Evolutionary conservation across 371 early-diverging fungal species (phyloP).

Genomic region (Circinella umbellata): DNA sequence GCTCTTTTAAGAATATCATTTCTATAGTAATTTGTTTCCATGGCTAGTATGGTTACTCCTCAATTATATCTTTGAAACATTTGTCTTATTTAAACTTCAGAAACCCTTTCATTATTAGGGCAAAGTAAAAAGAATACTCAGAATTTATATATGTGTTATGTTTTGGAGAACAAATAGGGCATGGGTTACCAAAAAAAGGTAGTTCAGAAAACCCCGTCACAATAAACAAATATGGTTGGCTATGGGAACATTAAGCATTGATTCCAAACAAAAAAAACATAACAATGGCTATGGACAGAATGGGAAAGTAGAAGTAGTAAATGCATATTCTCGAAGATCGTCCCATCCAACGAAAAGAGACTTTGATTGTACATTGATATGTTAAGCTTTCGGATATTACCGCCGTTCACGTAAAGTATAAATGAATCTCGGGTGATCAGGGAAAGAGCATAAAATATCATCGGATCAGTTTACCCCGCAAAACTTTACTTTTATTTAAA

Average conservation of each 20-base stretch:
- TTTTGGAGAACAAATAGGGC: background rate
- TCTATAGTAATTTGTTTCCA: too few species aligned
- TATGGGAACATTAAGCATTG: background rate
- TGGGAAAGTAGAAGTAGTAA: background rate
- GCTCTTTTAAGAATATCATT: too few species aligned
- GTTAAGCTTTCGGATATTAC: background rate
- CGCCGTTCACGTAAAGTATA: background rate
- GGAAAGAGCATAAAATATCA: conserved; percentile 1
- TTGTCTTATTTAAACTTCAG: too few species aligned
- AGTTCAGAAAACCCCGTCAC: background rate
- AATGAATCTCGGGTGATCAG: background rate
- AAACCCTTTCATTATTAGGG: too few species aligned
- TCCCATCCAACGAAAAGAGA: conserved; percentile 8
- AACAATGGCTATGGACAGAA: background rate
- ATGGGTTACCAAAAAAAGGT: background rate
- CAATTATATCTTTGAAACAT: too few species aligned
- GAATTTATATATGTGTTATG: too few species aligned
- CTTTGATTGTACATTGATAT: background rate
- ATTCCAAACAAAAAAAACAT: background rate
- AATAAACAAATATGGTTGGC: background rate
- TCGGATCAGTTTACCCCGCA: conserved; percentile 11
- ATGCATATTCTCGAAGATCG: background rate
- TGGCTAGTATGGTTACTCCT: too few species aligned
- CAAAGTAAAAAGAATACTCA: too few species aligned
- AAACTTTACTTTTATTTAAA: background rate